Conservation (phyloP, 2,329 filamentous ascomycete genomes). For the Cladosporium sp. region DNA sequence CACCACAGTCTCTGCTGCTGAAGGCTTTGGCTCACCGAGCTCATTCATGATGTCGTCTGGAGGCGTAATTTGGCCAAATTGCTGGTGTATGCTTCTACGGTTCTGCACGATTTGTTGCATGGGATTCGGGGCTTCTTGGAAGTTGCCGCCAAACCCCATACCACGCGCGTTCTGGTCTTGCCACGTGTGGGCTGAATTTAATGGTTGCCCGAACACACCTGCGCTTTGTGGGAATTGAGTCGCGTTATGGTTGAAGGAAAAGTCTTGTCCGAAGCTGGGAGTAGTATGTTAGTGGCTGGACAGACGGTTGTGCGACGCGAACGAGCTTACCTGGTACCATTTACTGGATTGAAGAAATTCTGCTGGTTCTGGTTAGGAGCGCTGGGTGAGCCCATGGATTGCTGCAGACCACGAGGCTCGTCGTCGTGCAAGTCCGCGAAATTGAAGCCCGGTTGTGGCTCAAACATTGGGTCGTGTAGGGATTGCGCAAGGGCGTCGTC, state of each 20-base stretch:
- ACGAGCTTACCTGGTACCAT: constrained; percentile 1
- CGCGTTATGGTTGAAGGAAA: not conserved
- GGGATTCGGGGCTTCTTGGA: constrained; percentile 3
- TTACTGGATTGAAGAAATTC: constrained; percentile 3
- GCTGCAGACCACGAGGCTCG: constrained; percentile 21
- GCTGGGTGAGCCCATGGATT: constrained; percentile 16
- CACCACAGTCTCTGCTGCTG: not conserved
- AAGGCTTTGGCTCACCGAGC: constrained; percentile 1
- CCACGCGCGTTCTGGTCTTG: constrained; percentile 8
- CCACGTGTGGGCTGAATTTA: constrained; percentile 9
- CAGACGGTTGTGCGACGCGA: not conserved
- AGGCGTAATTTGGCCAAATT: constrained; percentile 37
- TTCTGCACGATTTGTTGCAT: constrained; percentile 18
- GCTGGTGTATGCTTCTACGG: constrained; percentile 20
- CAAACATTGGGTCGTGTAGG: constrained; percentile 22
- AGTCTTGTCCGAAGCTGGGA: constrained; percentile 4
- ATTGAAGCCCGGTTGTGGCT: constrained; percentile 22
- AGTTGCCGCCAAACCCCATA: constrained; percentile 7
- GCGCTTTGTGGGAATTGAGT: not conserved
- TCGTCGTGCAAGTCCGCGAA: constrained; percentile 21
- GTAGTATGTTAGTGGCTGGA: not conserved
- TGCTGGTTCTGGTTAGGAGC: constrained; percentile 1
- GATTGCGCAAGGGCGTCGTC: constrained; percentile 9
- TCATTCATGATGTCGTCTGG: constrained; percentile 28
- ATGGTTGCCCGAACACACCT: not conserved